A percentile compares a stretch with the other conserved stretches of the same genome.
Conservation (phyloP, 2,329 filamentous ascomycete genomes). For the Fusarium sp. region DNA sequence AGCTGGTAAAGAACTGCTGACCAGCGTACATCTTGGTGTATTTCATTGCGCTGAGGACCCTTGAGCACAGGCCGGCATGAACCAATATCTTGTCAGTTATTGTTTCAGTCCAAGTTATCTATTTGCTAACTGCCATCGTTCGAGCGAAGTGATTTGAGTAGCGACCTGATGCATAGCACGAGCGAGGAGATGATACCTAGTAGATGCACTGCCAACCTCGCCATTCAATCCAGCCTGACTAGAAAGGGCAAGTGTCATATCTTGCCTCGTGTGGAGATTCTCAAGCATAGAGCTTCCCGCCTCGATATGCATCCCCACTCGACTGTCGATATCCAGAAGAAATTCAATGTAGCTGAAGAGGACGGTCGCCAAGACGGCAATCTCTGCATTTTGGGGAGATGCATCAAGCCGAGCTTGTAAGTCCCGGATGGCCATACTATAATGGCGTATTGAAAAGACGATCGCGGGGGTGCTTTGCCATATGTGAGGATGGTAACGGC, state of each 20-base stretch:
- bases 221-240: accelerated
- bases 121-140: not conserved
- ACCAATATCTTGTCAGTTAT: too few relatives aligned
- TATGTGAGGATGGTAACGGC: not conserved
- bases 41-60: too few relatives aligned
- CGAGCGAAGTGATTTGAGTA: accelerated
- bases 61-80: too few relatives aligned
- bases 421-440: not conserved
- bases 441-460: not conserved
- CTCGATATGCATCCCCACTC: not conserved
- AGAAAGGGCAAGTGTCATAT: accelerated
- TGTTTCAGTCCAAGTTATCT: accelerated
- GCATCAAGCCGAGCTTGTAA: not conserved
- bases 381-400: not conserved
- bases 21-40: not conserved
- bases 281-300: not conserved
- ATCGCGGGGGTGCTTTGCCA: not conserved
- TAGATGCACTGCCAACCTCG: not conserved
- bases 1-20: too few relatives aligned
- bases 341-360: not conserved
- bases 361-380: not conserved
- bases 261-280: not conserved
- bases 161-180: not conserved
- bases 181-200: not conserved
- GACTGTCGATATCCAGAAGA: not conserved